Conservation (phyloP, 1,139 yeast species). For the Sugiyamaella castrensis region DNA sequence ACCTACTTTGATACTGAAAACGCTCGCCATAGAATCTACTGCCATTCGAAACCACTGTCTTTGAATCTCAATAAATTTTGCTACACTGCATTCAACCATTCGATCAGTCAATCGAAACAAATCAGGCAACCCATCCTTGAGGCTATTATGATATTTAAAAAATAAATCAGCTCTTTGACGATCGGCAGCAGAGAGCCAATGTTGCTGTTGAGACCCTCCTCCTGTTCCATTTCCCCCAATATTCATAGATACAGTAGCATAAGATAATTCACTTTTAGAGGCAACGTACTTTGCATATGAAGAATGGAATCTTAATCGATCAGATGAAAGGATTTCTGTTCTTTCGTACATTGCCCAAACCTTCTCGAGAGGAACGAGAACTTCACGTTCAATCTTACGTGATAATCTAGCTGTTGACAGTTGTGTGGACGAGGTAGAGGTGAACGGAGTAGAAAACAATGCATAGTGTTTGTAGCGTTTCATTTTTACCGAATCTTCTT, state of each 20-base stretch:
- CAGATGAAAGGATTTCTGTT: conserved; percentile 24
- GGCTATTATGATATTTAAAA: conserved; percentile 27
- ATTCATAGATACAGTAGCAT: conserved; percentile 2
- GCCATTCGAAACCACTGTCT: conserved; percentile 30
- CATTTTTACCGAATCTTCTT: conserved; percentile 13
- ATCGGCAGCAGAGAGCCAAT: conserved; percentile 16
- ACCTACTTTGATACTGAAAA: conserved; percentile 22
- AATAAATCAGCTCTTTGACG: conserved; percentile 27
- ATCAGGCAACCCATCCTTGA: conserved; percentile 33
- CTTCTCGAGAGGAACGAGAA: conserved; percentile 28
- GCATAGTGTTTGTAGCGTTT: conserved; percentile 28
- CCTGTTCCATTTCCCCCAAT: no score
- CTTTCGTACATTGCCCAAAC: conserved; percentile 28
- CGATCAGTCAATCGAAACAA: conserved; percentile 28
- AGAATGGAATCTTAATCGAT: conserved; percentile 25
- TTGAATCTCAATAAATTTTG: conserved; percentile 28
- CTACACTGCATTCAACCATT: conserved; percentile 26
- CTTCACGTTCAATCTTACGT: conserved; percentile 27
- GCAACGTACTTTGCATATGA: conserved; percentile 26
- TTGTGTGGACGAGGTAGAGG: conserved; percentile 26
- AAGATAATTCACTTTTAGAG: conserved; percentile 19
- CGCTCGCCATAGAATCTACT: conserved; percentile 30
- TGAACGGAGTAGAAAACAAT: conserved; percentile 27
- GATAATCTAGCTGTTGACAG: conserved; percentile 27
- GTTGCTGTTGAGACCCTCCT: conserved; percentile 3